Evolutionary conservation across 177 flowering plant genomes (phyloP).

Genomic region (Vitis hybrid): DNA sequence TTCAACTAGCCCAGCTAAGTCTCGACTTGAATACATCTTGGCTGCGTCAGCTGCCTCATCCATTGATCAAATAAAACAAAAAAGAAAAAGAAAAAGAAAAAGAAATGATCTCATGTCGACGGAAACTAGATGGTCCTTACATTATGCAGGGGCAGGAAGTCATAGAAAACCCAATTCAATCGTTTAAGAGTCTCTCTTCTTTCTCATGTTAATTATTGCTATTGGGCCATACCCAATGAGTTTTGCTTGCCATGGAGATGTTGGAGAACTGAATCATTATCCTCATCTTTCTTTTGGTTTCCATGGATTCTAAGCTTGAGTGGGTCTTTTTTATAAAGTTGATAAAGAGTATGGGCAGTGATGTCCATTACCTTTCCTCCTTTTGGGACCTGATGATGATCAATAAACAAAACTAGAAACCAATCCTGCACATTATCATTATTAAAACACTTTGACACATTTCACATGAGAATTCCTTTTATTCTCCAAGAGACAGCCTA

Average conservation of each 20-base stretch:
- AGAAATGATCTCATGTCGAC: background rate
- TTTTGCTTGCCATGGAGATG: slow-evolving; percentile 20
- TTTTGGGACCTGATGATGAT: slow-evolving; percentile 9
- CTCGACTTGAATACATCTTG: background rate
- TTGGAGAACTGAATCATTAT: background rate
- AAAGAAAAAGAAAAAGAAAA: background rate
- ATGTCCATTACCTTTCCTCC: background rate
- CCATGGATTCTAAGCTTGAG: slow-evolving; percentile 12
- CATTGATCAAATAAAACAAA: background rate
- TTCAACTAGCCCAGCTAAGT: background rate
- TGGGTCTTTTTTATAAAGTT: slow-evolving; percentile 1
- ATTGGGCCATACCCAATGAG: slow-evolving; percentile 24
- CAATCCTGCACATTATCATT: background rate
- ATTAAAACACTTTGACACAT: background rate
- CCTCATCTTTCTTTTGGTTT: background rate
- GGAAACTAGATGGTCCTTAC: background rate
- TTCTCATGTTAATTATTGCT: slow-evolving; percentile 4
- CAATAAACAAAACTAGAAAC: background rate
- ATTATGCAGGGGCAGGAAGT: background rate
- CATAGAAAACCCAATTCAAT: background rate
- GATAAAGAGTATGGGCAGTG: slow-evolving; percentile 1
- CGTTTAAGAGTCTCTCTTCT: slow-evolving; percentile 7
- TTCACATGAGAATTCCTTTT: background rate
- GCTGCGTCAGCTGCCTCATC: background rate
- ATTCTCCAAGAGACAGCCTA: background rate